Percentiles rank a stretch among this genome's conserved stretches.
Evolutionary conservation across 257 asterid genomes (phyloP).

Genomic region (Coffea canephora): DNA sequence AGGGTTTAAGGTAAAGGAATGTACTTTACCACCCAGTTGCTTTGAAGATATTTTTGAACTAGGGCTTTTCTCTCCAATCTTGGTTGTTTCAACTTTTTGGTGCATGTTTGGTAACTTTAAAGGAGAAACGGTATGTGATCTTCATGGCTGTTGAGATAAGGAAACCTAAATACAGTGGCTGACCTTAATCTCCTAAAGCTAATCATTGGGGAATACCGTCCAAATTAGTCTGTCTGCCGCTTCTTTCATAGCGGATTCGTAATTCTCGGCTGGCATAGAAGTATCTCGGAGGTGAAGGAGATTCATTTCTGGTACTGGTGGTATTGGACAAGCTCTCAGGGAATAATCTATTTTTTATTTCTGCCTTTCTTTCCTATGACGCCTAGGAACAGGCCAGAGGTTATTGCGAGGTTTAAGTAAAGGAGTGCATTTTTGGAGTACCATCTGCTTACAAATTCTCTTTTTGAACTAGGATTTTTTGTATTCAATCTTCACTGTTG

Average conservation of each 20-base stretch:
- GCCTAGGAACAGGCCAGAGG: not conserved
- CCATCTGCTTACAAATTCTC: too few relatives aligned
- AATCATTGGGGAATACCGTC: not conserved
- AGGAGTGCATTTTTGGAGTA: too few relatives aligned
- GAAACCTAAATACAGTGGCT: not conserved
- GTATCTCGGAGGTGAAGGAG: constrained; percentile 1
- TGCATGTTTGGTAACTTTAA: too few relatives aligned
- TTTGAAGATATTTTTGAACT: too few relatives aligned
- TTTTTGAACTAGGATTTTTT: too few relatives aligned
- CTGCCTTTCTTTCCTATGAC: constrained; percentile 6
- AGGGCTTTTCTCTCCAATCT: too few relatives aligned
- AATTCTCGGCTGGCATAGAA: not conserved
- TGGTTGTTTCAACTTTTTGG: too few relatives aligned
- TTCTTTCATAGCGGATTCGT: not conserved
- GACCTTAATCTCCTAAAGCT: constrained; percentile 5
- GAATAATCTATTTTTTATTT: constrained; percentile 10
- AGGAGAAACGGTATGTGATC: too few relatives aligned
- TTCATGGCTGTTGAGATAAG: too few relatives aligned
- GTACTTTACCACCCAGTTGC: not conserved
- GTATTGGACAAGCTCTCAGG: constrained; percentile 12
- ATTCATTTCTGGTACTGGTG: constrained; percentile 12
- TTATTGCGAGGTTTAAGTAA: too few relatives aligned
- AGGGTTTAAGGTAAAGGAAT: not conserved
- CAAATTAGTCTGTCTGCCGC: constrained; percentile 2
- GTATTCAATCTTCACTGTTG: too few relatives aligned